Base-by-base conservation (phyloP, 495 filamentous ascomycete species). In the Podospora pseudopauciseta region DNA sequence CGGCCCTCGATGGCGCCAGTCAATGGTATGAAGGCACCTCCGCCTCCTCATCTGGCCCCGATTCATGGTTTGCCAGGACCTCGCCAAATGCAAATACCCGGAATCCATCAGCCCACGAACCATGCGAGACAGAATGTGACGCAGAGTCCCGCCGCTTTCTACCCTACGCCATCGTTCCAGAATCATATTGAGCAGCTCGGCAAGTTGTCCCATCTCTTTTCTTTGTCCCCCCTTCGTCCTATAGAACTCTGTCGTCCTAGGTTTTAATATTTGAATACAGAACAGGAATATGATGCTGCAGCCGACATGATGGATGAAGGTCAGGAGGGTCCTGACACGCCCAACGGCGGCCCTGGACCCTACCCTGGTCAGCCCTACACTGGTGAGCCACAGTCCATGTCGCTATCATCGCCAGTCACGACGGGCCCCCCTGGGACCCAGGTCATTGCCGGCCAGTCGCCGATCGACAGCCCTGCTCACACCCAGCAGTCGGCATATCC, bases 241-340 rank as follows among this genome's bases (percentile, higher is more conserved):
- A 86, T 86, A 83, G 86, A 90, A 83, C 89, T 90, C 75, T 90
- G 88, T 87, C 86, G 88, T 92, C 89, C 90, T 91, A 92, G 87
- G 82, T 82, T 71, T 91, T 82, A 92, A 87, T 87, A 77, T 85
- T 84, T 91, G 81, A 85, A 79, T 89, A 86, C 86, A 99, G 95
- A 98, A 84, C 94, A 97, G 86, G 95, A 99, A 84, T 98, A 98
- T 84, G 95, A 99, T 80, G 93, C 95, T 65, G 91, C 95, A 84
- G 89, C 91, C 75, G 93, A 97, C 71, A 91, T 97, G 86, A 88
- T 95, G 77, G 94, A 98, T 76, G 94, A 97, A 39, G 76, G 86
- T 71, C 88, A 90, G 64, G 66, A 79, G 15, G 60, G 72, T 39
- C 83, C 87, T 68, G 87, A 91, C 66, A 86, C 88, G n/a, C 86